Evolutionary conservation across 2,329 filamentous ascomycete genomes (phyloP).

Genomic region (Cladophialophora psammophila): DNA sequence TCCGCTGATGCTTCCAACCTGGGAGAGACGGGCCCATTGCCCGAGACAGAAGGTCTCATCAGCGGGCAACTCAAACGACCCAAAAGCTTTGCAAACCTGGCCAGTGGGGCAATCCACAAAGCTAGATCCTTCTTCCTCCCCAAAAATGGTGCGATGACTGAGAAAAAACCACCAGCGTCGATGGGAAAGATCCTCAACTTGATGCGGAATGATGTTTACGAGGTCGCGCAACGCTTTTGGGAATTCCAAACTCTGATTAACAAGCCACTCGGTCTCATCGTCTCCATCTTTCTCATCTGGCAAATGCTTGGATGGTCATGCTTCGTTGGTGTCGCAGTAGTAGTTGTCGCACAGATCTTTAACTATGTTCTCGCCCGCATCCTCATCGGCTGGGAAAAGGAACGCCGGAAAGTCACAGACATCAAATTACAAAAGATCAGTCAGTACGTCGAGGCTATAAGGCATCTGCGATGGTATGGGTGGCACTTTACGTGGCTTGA

Average conservation of each 20-base stretch:
- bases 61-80: conserved; percentile 39
- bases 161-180: conserved; percentile 66
- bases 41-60: conserved; percentile 30
- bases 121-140: conserved; percentile 16
- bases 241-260: conserved; percentile 79
- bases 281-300: conserved; percentile 78
- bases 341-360: conserved; percentile 71
- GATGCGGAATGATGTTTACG: conserved; percentile 80
- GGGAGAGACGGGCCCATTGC: conserved; percentile 21
- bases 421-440: conserved; percentile 78
- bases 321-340: conserved; percentile 73
- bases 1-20: conserved; percentile 3
- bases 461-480: conserved; percentile 81
- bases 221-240: conserved; percentile 83
- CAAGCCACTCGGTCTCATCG: conserved; percentile 76
- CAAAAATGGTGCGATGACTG: conserved; percentile 38
- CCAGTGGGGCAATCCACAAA: conserved; percentile 9
- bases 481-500: conserved; percentile 80
- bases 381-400: conserved; percentile 72
- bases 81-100: conserved; percentile 26
- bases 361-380: conserved; percentile 73
- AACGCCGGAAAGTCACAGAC: conserved; percentile 77
- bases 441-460: conserved; percentile 85
- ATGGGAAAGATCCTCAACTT: conserved; percentile 92
- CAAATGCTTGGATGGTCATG: conserved; percentile 81